Base-by-base conservation (phyloP, 768 basidiomycete genomes). In the Candolleomyces aberdarensis region DNA sequence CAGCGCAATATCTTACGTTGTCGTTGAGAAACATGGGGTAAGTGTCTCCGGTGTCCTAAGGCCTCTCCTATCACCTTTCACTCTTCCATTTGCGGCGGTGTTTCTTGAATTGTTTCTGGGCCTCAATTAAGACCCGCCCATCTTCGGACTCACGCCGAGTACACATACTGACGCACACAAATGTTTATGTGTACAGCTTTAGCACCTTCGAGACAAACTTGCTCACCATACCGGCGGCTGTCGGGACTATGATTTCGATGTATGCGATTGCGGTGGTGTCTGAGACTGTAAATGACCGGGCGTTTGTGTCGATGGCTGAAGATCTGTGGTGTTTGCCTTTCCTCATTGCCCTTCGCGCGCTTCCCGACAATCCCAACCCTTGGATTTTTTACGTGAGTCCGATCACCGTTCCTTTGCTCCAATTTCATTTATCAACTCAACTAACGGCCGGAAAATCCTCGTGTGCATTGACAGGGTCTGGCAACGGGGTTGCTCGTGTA, bases 301-400 rank as follows among this genome's bases (percentile, higher is more conserved):
- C 83, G 1, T 71, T 82, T 29, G 77, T 85, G 14, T 74, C 86
- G 0, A 81, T 84, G 76, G 67, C 75, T 49, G 77, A 84, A 61
- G 78, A 85, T 62, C 32, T 86, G 3, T 90, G 88, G 88, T 70
- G 77, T 0, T 71, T 89, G 15, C 85, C 86, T 1, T 85, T 86
- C 72, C 71, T 88, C 53, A 74, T 89, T 32, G 84, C 84, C 0
- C 59, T 86, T 15, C 83, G 83, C 59, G 71, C 74, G 5, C 71
- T 85, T 0, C 82, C 82, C 0, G 71, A 67, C n/a, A 71, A 76
- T 3, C 78, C 80, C 1, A 83, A 82, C 54, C 81, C 75, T 20
- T 85, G 84, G 85, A 53, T 78, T 7, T 82, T 79, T 68, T 86
- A 79, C 61, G 84, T 83, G 44, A 46, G 81, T 66, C 14, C 19